A percentile compares a stretch with the other conserved stretches of the same genome.
Evolutionary conservation across 2,329 filamentous ascomycete species (phyloP).

Genomic region (Monosporascus ibericus): DNA sequence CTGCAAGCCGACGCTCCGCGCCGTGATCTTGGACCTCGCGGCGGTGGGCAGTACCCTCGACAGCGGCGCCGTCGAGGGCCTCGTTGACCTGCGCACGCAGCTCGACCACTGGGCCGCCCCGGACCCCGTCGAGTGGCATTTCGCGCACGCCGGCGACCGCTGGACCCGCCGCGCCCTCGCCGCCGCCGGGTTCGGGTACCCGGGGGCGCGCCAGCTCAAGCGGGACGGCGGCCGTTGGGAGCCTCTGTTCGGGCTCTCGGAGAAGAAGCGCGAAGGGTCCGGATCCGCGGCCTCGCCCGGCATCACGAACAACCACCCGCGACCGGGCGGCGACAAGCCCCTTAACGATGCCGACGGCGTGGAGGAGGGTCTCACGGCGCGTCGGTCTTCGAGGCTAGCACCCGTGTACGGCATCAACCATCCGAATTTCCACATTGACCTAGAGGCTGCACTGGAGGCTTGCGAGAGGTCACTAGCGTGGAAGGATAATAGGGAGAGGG

Average conservation of each 20-base stretch:
- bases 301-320: not conserved
- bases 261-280: conserved; percentile 1
- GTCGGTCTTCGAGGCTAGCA: conserved; percentile 7
- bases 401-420: conserved; percentile 35
- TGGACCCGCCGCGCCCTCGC: conserved; percentile 54
- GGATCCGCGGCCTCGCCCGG: too few species aligned
- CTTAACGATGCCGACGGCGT: not conserved
- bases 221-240: conserved; percentile 2
- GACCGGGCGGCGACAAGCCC: not conserved
- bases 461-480: not conserved
- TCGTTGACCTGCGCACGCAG: conserved; percentile 49
- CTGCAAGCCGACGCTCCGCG: conserved; percentile 40
- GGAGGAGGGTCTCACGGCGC: not conserved
- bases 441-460: conserved; percentile 34
- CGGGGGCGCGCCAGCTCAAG: conserved; percentile 5
- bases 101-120: conserved; percentile 47
- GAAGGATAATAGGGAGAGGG: not conserved
- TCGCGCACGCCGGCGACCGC: conserved; percentile 47
- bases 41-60: conserved; percentile 49
- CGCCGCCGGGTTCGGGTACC: conserved; percentile 49
- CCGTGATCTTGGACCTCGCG: conserved; percentile 52
- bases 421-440: conserved; percentile 43
- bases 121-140: conserved; percentile 44
- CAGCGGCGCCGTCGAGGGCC: conserved; percentile 49
- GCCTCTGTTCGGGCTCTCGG: conserved; percentile 14